Evolutionary conservation across 2,329 filamentous ascomycete species (phyloP), one percentile per base, ranked within the genome.

Genomic region (Shiraia sp.): DNA sequence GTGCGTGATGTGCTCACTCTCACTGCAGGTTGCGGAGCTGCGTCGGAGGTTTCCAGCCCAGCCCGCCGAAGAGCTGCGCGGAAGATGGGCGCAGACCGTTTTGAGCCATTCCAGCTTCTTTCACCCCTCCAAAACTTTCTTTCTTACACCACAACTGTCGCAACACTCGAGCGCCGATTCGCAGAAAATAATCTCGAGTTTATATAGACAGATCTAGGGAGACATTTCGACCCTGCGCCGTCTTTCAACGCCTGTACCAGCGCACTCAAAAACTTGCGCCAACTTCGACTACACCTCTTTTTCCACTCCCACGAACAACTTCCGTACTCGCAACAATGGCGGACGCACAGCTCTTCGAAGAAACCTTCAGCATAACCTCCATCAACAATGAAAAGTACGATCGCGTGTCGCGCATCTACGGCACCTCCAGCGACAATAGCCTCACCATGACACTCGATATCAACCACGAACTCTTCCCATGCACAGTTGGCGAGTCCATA

Each of bases 261-360:
- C n/a, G n/a, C 19, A 12, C 22, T 13, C 16, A 14, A 4, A 16
- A 25, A 14, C 10, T 13, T 15, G 23, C 39, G 9, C 12, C 8
- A 10, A 14, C n/a, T 23, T 5, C 28, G 16, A 14, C 13, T n/a
- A 13, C 15, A 26, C 17, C 12, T 6, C 23, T n/a, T 10, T 24
- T 10, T 15, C 19, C 14, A 17, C 4, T 24, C 31, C 2, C 26
- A 10, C 29, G 25, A 36, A n/a, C 10, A 12, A 13, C 26, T 13
- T 10, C 37, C 29, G 32, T 32, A 41, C 25, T 32, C 36, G 17
- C 15, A 56, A 77, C 74, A 55, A 83, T 89, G 72, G 86, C 87
- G 57, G 92, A 97, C 75, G 86, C 91, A 44, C 86, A 93, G 63
- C 88, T 97, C 71, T 95, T 95, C 75, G 90, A 96, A 74, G 90